phyloP scores from a whole-genome alignment of 2,329 filamentous ascomycete genomes.

The Trichophyton verrucosum region DNA sequence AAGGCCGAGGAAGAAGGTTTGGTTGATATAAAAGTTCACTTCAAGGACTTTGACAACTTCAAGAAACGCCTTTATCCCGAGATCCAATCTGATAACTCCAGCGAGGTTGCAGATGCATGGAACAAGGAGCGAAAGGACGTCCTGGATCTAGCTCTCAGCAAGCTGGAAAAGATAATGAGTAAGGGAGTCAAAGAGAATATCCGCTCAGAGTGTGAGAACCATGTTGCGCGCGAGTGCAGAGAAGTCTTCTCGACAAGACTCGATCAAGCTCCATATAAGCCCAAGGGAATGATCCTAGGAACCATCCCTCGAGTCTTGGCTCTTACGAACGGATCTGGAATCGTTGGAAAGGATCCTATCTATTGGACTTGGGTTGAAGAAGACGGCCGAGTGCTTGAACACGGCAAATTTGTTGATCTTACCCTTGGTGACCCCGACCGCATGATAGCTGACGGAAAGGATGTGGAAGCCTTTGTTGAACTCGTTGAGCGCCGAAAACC shows the following conservation, averaged over 20 bases:
- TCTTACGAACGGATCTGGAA: conserved; percentile 72
- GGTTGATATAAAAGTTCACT: conserved; percentile 67
- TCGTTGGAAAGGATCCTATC: conserved; percentile 61
- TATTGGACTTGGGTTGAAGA: conserved; percentile 91
- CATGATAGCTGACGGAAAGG: conserved; percentile 50
- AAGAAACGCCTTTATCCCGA: conserved; percentile 63
- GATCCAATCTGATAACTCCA: conserved; percentile 91
- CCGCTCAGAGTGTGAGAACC: conserved; percentile 85
- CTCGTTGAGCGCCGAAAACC: conserved; percentile 68
- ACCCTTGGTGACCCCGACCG: conserved; percentile 54
- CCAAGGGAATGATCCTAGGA: conserved; percentile 79
- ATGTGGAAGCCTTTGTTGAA: conserved; percentile 61
- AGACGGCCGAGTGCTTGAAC: conserved; percentile 76
- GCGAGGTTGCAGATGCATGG: conserved; percentile 89
- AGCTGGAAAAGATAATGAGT: conserved; percentile 70
- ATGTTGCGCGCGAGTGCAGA: conserved; percentile 74
- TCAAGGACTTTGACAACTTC: conserved; percentile 66
- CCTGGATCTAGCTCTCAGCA: conserved; percentile 65
- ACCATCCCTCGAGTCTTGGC: conserved; percentile 78
- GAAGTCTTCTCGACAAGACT: conserved; percentile 81
- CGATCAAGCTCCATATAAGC: conserved; percentile 92
- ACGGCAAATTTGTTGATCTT: conserved; percentile 75
- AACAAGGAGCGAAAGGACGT: conserved; percentile 77
- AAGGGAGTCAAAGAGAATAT: conserved; percentile 92
- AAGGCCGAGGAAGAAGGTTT: conserved; percentile 91